These are phyloP conservation scores for Suillus fuscotomentosus DNA, from an alignment of 768 basidiomycete genomes.

Conservation along the genomic window DNA sequence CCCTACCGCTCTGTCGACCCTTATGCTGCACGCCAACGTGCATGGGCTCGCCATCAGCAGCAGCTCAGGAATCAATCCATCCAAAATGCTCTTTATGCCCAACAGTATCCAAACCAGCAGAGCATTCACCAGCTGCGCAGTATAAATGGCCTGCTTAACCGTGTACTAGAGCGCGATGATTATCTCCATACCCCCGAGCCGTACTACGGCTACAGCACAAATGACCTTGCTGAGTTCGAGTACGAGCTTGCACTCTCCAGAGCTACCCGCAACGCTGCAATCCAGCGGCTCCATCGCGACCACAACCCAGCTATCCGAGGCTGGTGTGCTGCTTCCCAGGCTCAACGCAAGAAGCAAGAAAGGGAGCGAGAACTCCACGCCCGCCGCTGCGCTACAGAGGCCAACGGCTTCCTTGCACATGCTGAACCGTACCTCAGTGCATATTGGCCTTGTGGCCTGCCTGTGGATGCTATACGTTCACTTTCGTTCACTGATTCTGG, in stretches of 20 bases:
- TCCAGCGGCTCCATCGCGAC: not conserved
- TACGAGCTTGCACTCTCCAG: not conserved
- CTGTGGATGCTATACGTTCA: constrained; percentile 3
- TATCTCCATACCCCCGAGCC: not conserved
- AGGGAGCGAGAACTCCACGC: not conserved
- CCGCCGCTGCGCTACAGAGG: not conserved
- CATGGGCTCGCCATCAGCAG: constrained; percentile 1
- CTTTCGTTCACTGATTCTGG: not conserved
- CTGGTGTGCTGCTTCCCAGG: not conserved
- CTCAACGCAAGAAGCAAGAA: not conserved
- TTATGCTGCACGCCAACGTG: constrained; percentile 26
- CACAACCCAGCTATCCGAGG: not conserved
- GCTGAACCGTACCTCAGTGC: not conserved
- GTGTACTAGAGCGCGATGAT: not conserved
- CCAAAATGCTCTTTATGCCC: not conserved
- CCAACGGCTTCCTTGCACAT: not conserved
- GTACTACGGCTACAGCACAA: not conserved
- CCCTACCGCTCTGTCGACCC: not conserved
- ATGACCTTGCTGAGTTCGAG: not conserved
- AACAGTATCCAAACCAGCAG: not conserved
- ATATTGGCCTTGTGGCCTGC: not conserved
- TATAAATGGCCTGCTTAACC: not conserved
- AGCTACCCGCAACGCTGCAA: not conserved
- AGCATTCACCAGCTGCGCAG: not conserved
- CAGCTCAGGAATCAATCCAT: constrained; percentile 1